Evolutionary conservation across 768 basidiomycete genomes (phyloP), one percentile per base, ranked within the genome.

Genomic region (Russula lepida): DNA sequence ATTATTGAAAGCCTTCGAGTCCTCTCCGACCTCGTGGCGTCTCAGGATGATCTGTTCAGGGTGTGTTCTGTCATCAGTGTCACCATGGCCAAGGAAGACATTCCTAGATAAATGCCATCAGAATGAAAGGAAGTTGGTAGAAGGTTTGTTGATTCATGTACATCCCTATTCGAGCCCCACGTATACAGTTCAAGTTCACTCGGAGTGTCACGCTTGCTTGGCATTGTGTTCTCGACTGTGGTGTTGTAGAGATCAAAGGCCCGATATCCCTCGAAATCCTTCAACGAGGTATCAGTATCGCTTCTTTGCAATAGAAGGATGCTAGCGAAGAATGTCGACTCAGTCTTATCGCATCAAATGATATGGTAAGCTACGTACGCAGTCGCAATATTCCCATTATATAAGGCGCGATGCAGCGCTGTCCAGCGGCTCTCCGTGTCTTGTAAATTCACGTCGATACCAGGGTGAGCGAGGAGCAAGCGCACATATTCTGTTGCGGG

Each of bases 391-490:
- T 93, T 92, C 1, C 89, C 91, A 39, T 77, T 71, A 70, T 93
- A 97, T 66, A 95, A 72, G 2, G 91, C 91, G 51, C 93, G 77
- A 68, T 99, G 95, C 23, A 98, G 75, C 7, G 95, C 82, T 1
- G 92, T 95, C 89, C 93, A 98, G 59, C 86, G 87, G 59, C 83
- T 90, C 77, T 98, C 95, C 56, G 71, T 71, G 72, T 99, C 95
- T 44, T 76, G 74, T 7, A 88, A 60, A 67, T 98, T 98, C 66
- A 92, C 83, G 59, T 89, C 86, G 71, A 94, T 77, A 25, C 76
- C 73, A 1, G 91, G 84, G 65, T 92, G 87, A 19, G 81, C 80
- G 54, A 98, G 79, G 6, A 98, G 76, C 57, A 89, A 75, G 54
- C 84, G 78, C 44, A 90, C 82, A 70, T 88, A 98, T 67, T 92